Base-by-base conservation (phyloP, 2,329 filamentous ascomycete genomes). In the Penicillium frequentans region DNA sequence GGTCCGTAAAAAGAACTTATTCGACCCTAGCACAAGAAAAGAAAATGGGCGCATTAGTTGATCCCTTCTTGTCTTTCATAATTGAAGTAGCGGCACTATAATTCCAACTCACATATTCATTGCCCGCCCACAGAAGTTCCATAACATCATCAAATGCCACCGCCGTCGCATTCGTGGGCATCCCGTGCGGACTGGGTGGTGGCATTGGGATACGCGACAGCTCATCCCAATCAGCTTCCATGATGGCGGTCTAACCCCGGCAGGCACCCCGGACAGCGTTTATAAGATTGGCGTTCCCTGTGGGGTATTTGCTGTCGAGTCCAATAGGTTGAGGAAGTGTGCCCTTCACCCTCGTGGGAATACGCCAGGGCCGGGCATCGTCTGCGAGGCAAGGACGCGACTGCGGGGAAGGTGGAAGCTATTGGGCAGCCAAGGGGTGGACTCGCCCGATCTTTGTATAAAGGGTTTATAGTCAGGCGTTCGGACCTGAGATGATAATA, bases 91-190 rank as follows among this genome's bases (percentile, higher is more conserved):
- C 23, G 3, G 48, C 8, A 39, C 27, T 26, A 14, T n/a, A 39
- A 49, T 54, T 33, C 58, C 31, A 58, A 63, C 85, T 80, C 81
- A 95, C 91, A 81, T 88, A 91, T 78, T 95, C 90, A 74, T 95
- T 96, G 47, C 93, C 96, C 3, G 88, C 86, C 95, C 96, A 99
- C 52, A 99, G 78, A 35, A 99, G 83, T 74, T 99, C 95, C 73
- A 96, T 90, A 39, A 84, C 82, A 56, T 89, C 89, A 74, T 99
- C 95, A 75, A 99, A 99, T 48, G 90, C 89, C 74, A 97, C 84
- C 3, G 91, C 88, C 45, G 90, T 88, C 64, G 91, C 86, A 56
- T 86, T 86, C 23, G 89, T 89, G 44, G 87, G 84, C 68, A 89
- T 79, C 64, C 84, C 84, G 78, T 89, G 87, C 68, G 86, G 81